Percentiles rank a stretch among this genome's conserved stretches.
Evolutionary conservation across 2,329 filamentous ascomycete species (phyloP).

Genomic region (Catunica adiposa): DNA sequence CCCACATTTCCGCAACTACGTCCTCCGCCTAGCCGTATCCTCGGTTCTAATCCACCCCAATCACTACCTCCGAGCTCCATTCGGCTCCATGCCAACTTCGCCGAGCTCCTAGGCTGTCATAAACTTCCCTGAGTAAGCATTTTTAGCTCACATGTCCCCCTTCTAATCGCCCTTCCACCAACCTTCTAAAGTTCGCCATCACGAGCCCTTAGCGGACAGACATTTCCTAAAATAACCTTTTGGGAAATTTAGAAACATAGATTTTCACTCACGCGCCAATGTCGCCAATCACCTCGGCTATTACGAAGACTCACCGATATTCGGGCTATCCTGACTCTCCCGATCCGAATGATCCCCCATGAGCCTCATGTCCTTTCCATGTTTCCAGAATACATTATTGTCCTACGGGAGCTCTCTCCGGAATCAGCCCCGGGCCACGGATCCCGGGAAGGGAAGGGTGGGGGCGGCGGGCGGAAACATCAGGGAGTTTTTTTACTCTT

Average conservation of each 20-base stretch:
- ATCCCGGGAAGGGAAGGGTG: too few species aligned
- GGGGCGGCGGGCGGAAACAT: too few species aligned
- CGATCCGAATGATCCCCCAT: too few species aligned
- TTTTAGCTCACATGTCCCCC: not conserved
- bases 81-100: not conserved
- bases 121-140: not conserved
- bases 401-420: not conserved
- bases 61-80: not conserved
- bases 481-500: not conserved
- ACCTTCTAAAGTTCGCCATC: not conserved
- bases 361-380: too few species aligned
- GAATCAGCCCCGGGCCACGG: too few species aligned
- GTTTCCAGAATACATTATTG: too few species aligned
- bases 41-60: not conserved
- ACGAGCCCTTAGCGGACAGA: not conserved
- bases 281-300: too few species aligned
- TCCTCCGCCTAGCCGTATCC: not conserved
- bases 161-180: too few species aligned
- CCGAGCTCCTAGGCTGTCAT: not conserved
- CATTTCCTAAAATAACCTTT: conserved; percentile 11
- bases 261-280: too few species aligned
- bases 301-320: too few species aligned
- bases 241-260: conserved; percentile 1
- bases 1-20: not conserved
- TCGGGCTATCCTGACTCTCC: too few species aligned